Base-by-base conservation (phyloP, 2,329 filamentous ascomycete species). In the Beauveria bassiana region DNA sequence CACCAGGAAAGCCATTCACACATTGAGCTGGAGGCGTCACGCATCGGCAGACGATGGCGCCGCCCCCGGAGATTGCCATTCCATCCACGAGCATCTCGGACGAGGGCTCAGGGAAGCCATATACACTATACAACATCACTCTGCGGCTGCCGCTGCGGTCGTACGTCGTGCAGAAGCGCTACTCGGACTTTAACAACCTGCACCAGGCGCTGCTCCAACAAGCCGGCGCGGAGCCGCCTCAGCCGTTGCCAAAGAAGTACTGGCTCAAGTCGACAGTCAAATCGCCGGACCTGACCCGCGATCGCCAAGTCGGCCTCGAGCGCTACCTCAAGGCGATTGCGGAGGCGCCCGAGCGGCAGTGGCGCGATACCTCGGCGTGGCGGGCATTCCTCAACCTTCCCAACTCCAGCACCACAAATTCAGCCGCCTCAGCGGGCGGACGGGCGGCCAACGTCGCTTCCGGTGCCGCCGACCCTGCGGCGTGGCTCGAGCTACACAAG, bases 91-190 rank as follows among this genome's bases (percentile, higher is more conserved):
- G 83, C 65, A 74, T 84, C 62, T 79, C 81, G 58, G 76, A 80
- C 62, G 78, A 79, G 65, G 72, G 69, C 64, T 69, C 72, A 5
- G 78, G 80, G 65, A 90, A 91, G 69, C 81, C 87, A 0, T 91
- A 86, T 73, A 93, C 89, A 0, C 81, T 88, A 65, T 93, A 93
- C 78, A 90, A 90, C 72, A 87, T 93, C 73, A 86, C 85, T 24
- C 80, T 95, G 63, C 86, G 89, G 56, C 85, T 92, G 1, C 90
- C 90, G 0, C 81, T 93, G 16, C 86, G 88, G 53, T 89, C 88
- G 5, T 89, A 88, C 68, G 87, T 89, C 65, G 80, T 92, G 5
- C 85, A 87, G 69, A 93, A 93, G 74, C 88, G 90, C 68, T 96
- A 93, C 78, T 91, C 87, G 59, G 90, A 95, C 71, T 95, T 95